These are phyloP conservation scores for Alternaria alternata DNA, from an alignment of 2,329 filamentous ascomycete species.

Conservation along the genomic window DNA sequence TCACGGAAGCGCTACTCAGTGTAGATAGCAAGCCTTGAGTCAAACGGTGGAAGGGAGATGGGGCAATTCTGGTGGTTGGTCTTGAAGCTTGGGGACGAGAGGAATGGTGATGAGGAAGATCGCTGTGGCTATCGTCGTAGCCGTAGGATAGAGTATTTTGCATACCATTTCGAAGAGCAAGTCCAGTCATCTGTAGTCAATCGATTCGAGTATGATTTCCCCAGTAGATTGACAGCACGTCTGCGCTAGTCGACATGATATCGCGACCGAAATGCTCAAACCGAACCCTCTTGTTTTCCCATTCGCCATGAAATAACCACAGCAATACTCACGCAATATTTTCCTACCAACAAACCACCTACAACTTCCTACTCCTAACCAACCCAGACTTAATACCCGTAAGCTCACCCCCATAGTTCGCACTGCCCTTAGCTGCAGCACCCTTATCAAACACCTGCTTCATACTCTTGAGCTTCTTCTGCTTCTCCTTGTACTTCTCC, in stretches of 20 bases:
- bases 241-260: too few species aligned
- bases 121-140: rapidly evolving
- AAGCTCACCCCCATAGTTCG: constrained; percentile 81
- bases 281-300: too few species aligned
- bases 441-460: constrained; percentile 76
- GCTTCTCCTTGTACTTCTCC: constrained; percentile 93
- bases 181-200: too few species aligned
- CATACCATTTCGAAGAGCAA: too few species aligned
- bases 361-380: constrained; percentile 93
- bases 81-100: too few species aligned
- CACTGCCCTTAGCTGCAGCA: constrained; percentile 74
- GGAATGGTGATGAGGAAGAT: rapidly evolving
- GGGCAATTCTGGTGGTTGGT: rapidly evolving
- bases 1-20: too few species aligned
- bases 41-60: too few species aligned
- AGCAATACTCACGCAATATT: rapidly evolving
- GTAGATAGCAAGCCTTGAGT: too few species aligned
- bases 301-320: too few species aligned
- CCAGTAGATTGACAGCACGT: rapidly evolving
- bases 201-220: too few species aligned
- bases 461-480: constrained; percentile 94
- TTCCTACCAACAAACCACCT: constrained; percentile 28
- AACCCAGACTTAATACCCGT: constrained; percentile 95
- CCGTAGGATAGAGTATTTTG: too few species aligned
- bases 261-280: rapidly evolving